Percentiles rank a stretch among this genome's conserved stretches.
These are phyloP conservation scores for Dalbergia oliveri DNA, from an alignment of 306 rosid genomes.

Conservation along the genomic window DNA sequence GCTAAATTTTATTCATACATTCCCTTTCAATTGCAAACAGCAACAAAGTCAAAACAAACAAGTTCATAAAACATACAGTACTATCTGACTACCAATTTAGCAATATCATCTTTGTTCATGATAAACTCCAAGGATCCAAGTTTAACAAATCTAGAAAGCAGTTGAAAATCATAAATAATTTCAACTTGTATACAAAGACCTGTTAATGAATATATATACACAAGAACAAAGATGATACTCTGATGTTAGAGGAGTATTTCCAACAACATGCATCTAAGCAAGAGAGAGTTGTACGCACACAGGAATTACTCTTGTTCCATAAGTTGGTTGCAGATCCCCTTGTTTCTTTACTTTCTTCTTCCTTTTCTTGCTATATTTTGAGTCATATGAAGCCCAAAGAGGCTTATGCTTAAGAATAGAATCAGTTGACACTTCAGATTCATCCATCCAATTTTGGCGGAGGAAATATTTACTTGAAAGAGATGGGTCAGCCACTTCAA, in stretches of 20 bases:
- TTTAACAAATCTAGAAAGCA: slow-evolving; percentile 16
- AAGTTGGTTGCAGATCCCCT: slow-evolving; percentile 84
- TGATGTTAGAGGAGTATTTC: slow-evolving; percentile 10
- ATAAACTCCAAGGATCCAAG: slow-evolving; percentile 23
- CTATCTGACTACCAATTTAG: slow-evolving; percentile 23
- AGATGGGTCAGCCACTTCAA: slow-evolving; percentile 96
- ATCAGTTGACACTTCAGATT: slow-evolving; percentile 67
- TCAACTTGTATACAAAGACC: slow-evolving; percentile 28
- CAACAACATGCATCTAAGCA: slow-evolving; percentile 41
- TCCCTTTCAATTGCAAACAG: slow-evolving; percentile 25
- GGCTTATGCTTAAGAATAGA: slow-evolving; percentile 94
- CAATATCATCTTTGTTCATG: slow-evolving; percentile 26
- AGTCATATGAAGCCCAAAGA: slow-evolving; percentile 87
- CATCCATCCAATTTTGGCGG: slow-evolving; percentile 91
- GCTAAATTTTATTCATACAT: slow-evolving; percentile 4
- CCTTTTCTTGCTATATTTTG: slow-evolving; percentile 65
- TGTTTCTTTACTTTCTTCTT: slow-evolving; percentile 67
- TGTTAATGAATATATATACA: slow-evolving; percentile 9
- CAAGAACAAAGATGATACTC: slow-evolving; percentile 22
- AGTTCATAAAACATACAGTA: background rate
- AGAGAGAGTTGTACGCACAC: slow-evolving; percentile 73
- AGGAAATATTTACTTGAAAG: slow-evolving; percentile 89
- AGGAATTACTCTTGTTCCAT: slow-evolving; percentile 98
- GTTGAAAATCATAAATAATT: slow-evolving; percentile 26
- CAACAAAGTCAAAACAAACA: background rate